A percentile compares a stretch with the other conserved stretches of the same genome.
Conservation (phyloP, 1,284 basidiomycete genomes). For the Trametes pubescens region DNA sequence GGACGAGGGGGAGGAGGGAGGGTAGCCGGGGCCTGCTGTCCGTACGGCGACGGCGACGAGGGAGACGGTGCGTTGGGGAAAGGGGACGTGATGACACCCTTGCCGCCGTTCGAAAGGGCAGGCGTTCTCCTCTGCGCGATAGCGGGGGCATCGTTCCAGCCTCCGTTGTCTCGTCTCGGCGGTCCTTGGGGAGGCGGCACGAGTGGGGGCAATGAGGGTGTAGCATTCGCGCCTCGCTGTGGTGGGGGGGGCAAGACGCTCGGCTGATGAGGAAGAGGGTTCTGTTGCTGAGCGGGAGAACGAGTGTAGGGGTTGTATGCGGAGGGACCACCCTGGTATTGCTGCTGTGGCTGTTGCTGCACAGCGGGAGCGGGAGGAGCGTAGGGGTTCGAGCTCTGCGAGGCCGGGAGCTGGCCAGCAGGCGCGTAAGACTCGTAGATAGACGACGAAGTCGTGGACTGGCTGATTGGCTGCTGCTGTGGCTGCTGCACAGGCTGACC, state of each 20-base stretch:
- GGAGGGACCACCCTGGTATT: slow-evolving; percentile 35
- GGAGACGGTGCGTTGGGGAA: slow-evolving; percentile 79
- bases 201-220: slow-evolving; percentile 39
- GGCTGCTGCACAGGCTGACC: slow-evolving; percentile 32
- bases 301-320: slow-evolving; percentile 38
- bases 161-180: slow-evolving; percentile 74
- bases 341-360: slow-evolving; percentile 30
- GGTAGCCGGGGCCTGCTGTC: slow-evolving; percentile 47
- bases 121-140: slow-evolving; percentile 60
- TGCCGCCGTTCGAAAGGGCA: slow-evolving; percentile 55
- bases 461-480: slow-evolving; percentile 33
- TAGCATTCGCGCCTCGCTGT: slow-evolving; percentile 32
- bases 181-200: slow-evolving; percentile 47
- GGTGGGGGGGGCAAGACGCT: slow-evolving; percentile 35
- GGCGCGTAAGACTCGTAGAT: slow-evolving; percentile 38
- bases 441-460: slow-evolving; percentile 30
- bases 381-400: slow-evolving; percentile 32
- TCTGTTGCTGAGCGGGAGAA: slow-evolving; percentile 35
- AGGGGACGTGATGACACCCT: slow-evolving; percentile 84
- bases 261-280: slow-evolving; percentile 31
- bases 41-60: slow-evolving; percentile 54
- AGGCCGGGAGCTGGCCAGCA: slow-evolving; percentile 18
- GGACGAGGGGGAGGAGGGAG: slow-evolving; percentile 71
- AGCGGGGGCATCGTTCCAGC: slow-evolving; percentile 92
- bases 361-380: slow-evolving; percentile 48